Base-by-base conservation (phyloP, 164 flowering plant species). In the Chimonanthus praecox region DNA sequence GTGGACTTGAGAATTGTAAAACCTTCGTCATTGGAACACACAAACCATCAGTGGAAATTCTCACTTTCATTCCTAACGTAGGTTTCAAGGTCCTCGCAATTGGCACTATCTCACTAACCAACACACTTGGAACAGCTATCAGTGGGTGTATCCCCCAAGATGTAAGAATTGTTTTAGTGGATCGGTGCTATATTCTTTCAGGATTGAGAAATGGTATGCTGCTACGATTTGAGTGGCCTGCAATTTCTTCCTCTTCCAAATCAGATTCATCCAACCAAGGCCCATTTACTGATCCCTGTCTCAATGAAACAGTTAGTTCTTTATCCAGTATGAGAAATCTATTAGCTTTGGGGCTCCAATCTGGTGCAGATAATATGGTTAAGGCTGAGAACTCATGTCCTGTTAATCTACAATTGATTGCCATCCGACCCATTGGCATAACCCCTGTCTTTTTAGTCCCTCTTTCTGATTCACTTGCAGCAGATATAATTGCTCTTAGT, bases 171-270 rank as follows among this genome's bases (percentile, higher is more conserved):
- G 98, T 93, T 21, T 69, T 85, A 49, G 93, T 85, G 78, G 98
- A 89, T 78, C 89, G 86, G 74, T 79, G 87, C 15, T 95, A 93
- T 81, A 78, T 93, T 58, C 94, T 95, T 49, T 80, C 90, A 13
- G 99, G 99, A 65, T 80, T 95, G 78, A 93, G 99, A 80, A 95
- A 95, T 82, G 99, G 99, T 69, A 93, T 95, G 99, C 80, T 95
- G 65, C 94, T 95, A 70, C 90, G 98, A 44, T 92, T 93, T 82
- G 97, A 93, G 84, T 93, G 94, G 97, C 95, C 98, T 69, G 69
- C 78, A 72, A 68, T 76, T 64, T 76, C 86, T 72, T 49, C 70
- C 51, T 63, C 72, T 44, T 72, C 48, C 70, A 74, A 84, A 72
- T 73, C 78, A n/a, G 85, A 77, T 45, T 16, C 60, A 54, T 69